phyloP scores from a whole-genome alignment of 2,329 filamentous ascomycete genomes.

The Trichoderma atrobrunneum region DNA sequence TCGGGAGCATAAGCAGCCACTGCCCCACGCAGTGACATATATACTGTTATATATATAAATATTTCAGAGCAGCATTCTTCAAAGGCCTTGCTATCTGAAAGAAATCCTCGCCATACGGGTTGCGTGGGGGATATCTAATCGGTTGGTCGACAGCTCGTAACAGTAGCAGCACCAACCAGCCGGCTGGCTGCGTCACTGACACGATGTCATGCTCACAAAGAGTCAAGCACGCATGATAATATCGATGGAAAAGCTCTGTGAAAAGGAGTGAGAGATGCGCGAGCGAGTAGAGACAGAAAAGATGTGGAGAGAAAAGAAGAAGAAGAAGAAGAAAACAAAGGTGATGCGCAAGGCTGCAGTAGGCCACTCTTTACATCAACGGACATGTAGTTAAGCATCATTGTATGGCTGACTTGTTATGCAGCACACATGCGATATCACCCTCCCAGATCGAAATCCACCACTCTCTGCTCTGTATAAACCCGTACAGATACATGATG shows the following conservation, averaged over 20 bases:
- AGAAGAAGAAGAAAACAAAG: background rate
- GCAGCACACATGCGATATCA: background rate
- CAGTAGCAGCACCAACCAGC: background rate
- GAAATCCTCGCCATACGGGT: background rate
- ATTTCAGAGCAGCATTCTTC: background rate
- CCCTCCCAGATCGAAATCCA: background rate
- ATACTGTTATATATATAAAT: background rate
- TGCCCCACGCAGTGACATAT: background rate
- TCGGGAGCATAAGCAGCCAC: background rate
- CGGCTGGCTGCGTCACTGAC: slow-evolving; percentile 3
- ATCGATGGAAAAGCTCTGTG: background rate
- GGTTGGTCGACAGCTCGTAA: background rate
- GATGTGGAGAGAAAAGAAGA: background rate
- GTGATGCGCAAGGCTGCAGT: background rate
- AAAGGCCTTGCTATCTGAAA: background rate
- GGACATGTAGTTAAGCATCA: background rate
- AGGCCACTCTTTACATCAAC: background rate
- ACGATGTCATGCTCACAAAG: background rate
- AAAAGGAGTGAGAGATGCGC: background rate
- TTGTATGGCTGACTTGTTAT: background rate
- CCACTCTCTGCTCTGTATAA: background rate
- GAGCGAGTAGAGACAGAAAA: background rate
- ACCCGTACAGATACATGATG: background rate
- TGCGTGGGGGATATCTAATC: background rate
- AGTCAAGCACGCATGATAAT: background rate